phyloP scores from a whole-genome alignment of 768 basidiomycete genomes.

The Russula vinacea region DNA sequence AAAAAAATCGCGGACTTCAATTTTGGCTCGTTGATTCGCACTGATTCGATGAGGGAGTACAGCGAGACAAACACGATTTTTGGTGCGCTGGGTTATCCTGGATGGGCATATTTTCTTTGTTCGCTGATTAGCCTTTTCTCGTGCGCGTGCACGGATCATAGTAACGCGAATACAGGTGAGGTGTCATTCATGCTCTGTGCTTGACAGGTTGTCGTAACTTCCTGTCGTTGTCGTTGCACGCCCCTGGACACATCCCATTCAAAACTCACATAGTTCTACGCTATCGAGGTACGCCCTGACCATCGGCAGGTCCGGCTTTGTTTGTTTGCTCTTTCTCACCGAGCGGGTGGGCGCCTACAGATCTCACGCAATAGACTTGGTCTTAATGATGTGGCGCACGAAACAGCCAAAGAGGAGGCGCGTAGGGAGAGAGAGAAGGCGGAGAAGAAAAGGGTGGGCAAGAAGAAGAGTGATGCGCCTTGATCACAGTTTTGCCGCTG shows the following conservation, averaged over 20 bases:
- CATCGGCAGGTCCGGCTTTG: slow-evolving; percentile 8
- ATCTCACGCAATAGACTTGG: slow-evolving; percentile 90
- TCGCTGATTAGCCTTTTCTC: not conserved
- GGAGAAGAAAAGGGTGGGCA: slow-evolving; percentile 49
- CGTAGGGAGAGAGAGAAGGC: slow-evolving; percentile 52
- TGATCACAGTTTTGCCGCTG: not conserved
- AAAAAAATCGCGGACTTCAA: slow-evolving; percentile 90
- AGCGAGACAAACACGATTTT: slow-evolving; percentile 92
- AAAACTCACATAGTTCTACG: slow-evolving; percentile 68
- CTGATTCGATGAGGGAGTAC: slow-evolving; percentile 76
- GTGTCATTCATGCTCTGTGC: slow-evolving; percentile 3
- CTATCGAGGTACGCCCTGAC: slow-evolving; percentile 62
- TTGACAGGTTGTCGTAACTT: not conserved
- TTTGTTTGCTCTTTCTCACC: not conserved
- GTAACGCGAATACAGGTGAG: slow-evolving; percentile 70
- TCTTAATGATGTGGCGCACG: slow-evolving; percentile 83
- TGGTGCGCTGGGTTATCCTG: slow-evolving; percentile 47
- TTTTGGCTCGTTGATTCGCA: slow-evolving; percentile 92
- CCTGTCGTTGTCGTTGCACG: not conserved
- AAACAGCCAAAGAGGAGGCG: slow-evolving; percentile 69
- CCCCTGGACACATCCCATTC: not conserved
- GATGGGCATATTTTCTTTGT: not conserved
- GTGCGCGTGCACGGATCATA: slow-evolving; percentile 32
- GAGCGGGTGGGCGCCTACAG: slow-evolving; percentile 40
- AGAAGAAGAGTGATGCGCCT: slow-evolving; percentile 35